Evolutionary conservation across 305 asterid species (phyloP), one percentile per base, ranked within the genome.

Genomic region (Solanum hybrid): DNA sequence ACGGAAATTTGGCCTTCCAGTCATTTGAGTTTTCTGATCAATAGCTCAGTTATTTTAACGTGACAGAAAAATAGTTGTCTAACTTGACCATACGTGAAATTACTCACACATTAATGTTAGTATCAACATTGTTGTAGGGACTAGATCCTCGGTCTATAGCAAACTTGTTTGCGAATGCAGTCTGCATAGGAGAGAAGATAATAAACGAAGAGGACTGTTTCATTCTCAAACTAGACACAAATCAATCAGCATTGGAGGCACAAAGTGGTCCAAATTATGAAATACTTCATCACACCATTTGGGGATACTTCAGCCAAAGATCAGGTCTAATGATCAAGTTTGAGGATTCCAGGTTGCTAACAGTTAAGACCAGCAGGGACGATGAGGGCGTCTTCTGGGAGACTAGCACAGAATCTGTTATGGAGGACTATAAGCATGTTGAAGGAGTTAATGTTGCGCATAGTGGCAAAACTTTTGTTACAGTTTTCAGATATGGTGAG

Each of bases 261-360:
- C 99, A 97, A 70, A 93, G 98, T 91, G 95, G 97, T 0, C 87
- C 95, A 24, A 93, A 93, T 85, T 96, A 95, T 5, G 99, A 97
- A 70, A 93, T 96, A 83, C 95, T 97, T 83, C 94, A 96, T 94
- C 99, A 97, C 93, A 96, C 99, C 0, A 91, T 97, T 75, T 96
- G 99, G 98, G 99, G 99, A 8, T 96, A 96, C 92, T 97, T 97
- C 88, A 96, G 99, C 94, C 99, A 97, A 92, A 93, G 98, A 85
- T 95, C 99, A 0, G 99, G 99, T 11, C 96, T 97, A 12, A 91
- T 97, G 13, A 88, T 96, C 51, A 96, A 96, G 33, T 97, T 97
- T 51, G 99, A 96, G 87, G 99, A 97, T 93, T 94, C 98, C 3
- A 95, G 96, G 87, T 81, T 96, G 13, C 93, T 96, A 20, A 91